phyloP scores from a whole-genome alignment of 495 filamentous ascomycete genomes.

The Xylaria curta region DNA sequence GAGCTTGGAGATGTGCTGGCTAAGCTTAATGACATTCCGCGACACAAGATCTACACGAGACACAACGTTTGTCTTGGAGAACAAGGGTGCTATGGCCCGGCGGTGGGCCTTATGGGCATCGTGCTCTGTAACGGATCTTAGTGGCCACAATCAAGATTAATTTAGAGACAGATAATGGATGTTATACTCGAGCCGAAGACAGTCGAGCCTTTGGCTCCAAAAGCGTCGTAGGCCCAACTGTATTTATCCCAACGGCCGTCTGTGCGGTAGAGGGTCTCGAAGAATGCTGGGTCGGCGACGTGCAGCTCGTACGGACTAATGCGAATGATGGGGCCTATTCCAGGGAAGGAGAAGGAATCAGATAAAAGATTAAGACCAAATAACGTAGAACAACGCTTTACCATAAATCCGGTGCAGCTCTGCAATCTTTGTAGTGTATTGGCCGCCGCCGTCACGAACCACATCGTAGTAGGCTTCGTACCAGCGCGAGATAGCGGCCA shows the following conservation, averaged over 20 bases:
- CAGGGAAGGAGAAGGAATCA: neutral
- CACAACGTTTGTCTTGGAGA: conserved; percentile 33
- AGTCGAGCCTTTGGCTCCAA: conserved; percentile 28
- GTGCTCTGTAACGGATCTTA: conserved; percentile 22
- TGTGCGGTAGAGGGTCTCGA: conserved; percentile 36
- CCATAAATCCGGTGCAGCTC: conserved; percentile 34
- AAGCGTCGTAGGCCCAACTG: conserved; percentile 34
- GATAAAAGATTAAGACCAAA: neutral
- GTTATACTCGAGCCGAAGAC: conserved; percentile 28
- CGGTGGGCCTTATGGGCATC: conserved; percentile 31
- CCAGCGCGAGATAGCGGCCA: conserved; percentile 51
- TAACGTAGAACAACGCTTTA: neutral
- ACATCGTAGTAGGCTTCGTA: conserved; percentile 57
- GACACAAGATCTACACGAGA: conserved; percentile 26
- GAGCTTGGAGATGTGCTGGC: conserved; percentile 22
- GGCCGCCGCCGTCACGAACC: conserved; percentile 29
- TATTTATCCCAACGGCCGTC: conserved; percentile 41
- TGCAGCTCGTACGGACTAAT: conserved; percentile 43
- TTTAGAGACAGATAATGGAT: neutral
- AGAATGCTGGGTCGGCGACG: conserved; percentile 36
- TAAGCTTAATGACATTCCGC: conserved; percentile 18
- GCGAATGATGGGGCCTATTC: conserved; percentile 39
- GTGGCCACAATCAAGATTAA: neutral
- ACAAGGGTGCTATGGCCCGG: conserved; percentile 26
- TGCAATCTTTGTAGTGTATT: conserved; percentile 32